These are phyloP conservation scores for Microsporum canis DNA, from an alignment of 2,329 filamentous ascomycete genomes.

Conservation along the genomic window DNA sequence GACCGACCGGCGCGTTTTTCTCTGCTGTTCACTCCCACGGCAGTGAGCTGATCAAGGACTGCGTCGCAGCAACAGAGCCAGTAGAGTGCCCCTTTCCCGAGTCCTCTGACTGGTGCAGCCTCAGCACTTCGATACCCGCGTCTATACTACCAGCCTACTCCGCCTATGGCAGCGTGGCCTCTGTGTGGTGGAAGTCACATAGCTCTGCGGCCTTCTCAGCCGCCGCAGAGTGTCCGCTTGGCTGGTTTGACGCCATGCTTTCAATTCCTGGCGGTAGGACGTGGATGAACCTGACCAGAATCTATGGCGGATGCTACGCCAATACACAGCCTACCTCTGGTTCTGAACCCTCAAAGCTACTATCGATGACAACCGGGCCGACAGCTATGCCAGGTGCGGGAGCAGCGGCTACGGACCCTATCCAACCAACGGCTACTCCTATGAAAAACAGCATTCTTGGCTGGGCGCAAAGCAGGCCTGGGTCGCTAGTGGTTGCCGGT, in stretches of 20 bases:
- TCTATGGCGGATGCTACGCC: slow-evolving; percentile 3
- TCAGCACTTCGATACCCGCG: slow-evolving; percentile 1
- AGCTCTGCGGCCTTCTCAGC: slow-evolving; percentile 4
- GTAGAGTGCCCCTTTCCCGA: slow-evolving; percentile 6
- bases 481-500: background rate
- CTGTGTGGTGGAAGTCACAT: slow-evolving; percentile 4
- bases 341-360: background rate
- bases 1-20: slow-evolving; percentile 1
- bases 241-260: slow-evolving; percentile 2
- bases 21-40: background rate
- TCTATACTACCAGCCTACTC: background rate
- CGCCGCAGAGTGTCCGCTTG: background rate
- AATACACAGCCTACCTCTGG: background rate
- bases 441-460: background rate
- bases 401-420: background rate
- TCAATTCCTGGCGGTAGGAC: slow-evolving; percentile 1
- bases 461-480: background rate
- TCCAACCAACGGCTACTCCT: background rate
- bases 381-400: background rate
- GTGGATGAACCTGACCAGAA: slow-evolving; percentile 6
- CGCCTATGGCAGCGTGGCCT: slow-evolving; percentile 2
- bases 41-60: slow-evolving; percentile 4
- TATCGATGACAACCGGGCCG: background rate
- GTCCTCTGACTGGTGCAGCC: slow-evolving; percentile 3
- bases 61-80: background rate